phyloP scores from a whole-genome alignment of 768 basidiomycete species.

The Pluteus cervinus region DNA sequence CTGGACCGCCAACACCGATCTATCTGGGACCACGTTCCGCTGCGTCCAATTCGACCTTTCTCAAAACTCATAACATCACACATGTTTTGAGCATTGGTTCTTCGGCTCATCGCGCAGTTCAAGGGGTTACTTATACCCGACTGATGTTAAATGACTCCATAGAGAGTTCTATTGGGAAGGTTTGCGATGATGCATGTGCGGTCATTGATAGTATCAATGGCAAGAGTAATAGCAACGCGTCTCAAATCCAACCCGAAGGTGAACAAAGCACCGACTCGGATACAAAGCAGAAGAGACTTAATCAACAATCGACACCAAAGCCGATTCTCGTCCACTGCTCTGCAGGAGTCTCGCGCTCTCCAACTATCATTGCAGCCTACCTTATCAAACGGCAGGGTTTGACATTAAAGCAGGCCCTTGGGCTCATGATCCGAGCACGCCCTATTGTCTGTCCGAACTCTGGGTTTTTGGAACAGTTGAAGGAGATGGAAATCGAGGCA shows the following conservation, averaged over 20 bases:
- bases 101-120: slow-evolving; percentile 21
- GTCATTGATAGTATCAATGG: slow-evolving; percentile 23
- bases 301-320: too few species aligned
- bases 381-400: slow-evolving; percentile 30
- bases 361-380: slow-evolving; percentile 33
- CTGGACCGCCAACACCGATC: slow-evolving; percentile 18
- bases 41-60: slow-evolving; percentile 27
- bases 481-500: slow-evolving; percentile 25
- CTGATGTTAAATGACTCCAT: slow-evolving; percentile 30
- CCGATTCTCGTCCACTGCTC: slow-evolving; percentile 38
- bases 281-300: too few species aligned
- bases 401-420: slow-evolving; percentile 31
- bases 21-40: slow-evolving; percentile 38
- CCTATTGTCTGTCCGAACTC: slow-evolving; percentile 33
- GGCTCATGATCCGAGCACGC: slow-evolving; percentile 25
- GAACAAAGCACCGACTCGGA: too few species aligned
- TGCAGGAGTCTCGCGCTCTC: slow-evolving; percentile 41
- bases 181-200: slow-evolving; percentile 18
- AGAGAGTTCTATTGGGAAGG: slow-evolving; percentile 19
- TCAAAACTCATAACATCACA: slow-evolving; percentile 26
- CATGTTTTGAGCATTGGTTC: slow-evolving; percentile 36
- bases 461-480: slow-evolving; percentile 37
- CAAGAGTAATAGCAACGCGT: slow-evolving; percentile 15
- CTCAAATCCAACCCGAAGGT: too few species aligned
- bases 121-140: slow-evolving; percentile 29